phyloP scores from a whole-genome alignment of 2,329 filamentous ascomycete genomes.

The Diaporthe capsici region DNA sequence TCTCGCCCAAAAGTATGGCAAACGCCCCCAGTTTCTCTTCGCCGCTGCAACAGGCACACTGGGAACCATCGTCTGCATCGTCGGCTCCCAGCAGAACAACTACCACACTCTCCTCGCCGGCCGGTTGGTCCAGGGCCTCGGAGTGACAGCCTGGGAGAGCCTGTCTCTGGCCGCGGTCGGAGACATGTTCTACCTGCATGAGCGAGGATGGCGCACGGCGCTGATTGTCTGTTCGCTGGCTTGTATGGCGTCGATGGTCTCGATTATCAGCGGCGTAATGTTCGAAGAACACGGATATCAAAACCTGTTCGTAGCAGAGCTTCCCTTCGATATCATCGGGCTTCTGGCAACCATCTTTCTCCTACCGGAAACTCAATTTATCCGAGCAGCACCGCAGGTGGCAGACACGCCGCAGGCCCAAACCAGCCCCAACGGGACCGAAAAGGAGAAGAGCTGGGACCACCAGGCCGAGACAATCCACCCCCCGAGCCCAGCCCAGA shows the following conservation, averaged over 20 bases:
- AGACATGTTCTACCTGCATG: conserved; percentile 52
- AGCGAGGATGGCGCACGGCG: conserved; percentile 49
- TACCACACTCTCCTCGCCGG: conserved; percentile 52
- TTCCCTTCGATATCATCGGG: conserved; percentile 49
- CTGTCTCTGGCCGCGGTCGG: conserved; percentile 51
- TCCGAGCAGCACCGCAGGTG: neutral
- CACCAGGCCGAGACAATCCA: conserved; percentile 19
- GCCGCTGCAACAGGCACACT: conserved; percentile 48
- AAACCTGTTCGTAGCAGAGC: conserved; percentile 49
- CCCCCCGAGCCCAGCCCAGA: neutral
- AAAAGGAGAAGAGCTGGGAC: conserved; percentile 31
- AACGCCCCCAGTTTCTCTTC: conserved; percentile 52
- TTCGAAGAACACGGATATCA: conserved; percentile 48
- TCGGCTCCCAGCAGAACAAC: conserved; percentile 45
- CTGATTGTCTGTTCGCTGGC: conserved; percentile 50
- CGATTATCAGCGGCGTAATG: conserved; percentile 49
- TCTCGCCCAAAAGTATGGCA: conserved; percentile 52
- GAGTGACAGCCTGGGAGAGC: conserved; percentile 52
- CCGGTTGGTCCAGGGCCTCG: conserved; percentile 50
- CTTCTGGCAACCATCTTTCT: conserved; percentile 47
- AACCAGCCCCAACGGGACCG: neutral
- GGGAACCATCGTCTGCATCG: conserved; percentile 48
- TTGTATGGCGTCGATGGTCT: conserved; percentile 49
- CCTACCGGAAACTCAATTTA: conserved; percentile 49
- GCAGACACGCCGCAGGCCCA: neutral